Evolutionary conservation across 2,329 filamentous ascomycete species (phyloP).

Genomic region (Phialocephala subalpina): DNA sequence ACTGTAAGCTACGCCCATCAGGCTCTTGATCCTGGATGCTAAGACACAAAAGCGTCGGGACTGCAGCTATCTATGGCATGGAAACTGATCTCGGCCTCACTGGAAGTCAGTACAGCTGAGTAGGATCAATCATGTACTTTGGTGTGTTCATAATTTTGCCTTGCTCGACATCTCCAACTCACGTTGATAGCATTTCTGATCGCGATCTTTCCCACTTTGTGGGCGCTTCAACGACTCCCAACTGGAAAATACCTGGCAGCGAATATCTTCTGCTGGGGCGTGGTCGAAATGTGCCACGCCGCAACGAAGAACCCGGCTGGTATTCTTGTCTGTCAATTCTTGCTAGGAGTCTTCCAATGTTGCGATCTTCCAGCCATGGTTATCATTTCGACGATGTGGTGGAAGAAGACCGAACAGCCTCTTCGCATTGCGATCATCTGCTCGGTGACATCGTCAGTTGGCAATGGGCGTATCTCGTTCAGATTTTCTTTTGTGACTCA

Average conservation of each 20-base stretch:
- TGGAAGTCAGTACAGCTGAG: slow-evolving; percentile 59
- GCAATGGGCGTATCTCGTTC: too few relatives aligned
- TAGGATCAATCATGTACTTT: slow-evolving; percentile 61
- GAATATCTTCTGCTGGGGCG: background rate
- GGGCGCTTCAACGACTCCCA: background rate
- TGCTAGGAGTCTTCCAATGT: background rate
- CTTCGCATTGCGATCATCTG: background rate
- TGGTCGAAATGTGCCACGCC: background rate
- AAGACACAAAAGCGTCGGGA: slow-evolving; percentile 54
- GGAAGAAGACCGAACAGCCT: background rate
- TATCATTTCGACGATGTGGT: background rate
- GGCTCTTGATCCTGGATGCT: slow-evolving; percentile 43
- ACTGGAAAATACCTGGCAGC: background rate
- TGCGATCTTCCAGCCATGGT: background rate
- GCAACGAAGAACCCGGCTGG: background rate
- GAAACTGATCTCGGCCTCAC: slow-evolving; percentile 57
- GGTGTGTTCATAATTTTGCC: slow-evolving; percentile 53
- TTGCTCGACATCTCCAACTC: slow-evolving; percentile 45
- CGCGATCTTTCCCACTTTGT: background rate
- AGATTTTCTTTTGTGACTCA: too few relatives aligned
- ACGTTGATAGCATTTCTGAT: too few relatives aligned
- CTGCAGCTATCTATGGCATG: slow-evolving; percentile 65
- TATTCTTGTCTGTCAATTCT: background rate
- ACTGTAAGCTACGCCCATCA: slow-evolving; percentile 32
- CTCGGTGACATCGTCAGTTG: background rate